A percentile compares a stretch with the other conserved stretches of the same genome.
phyloP scores from a whole-genome alignment of 2,329 filamentous ascomycete species.

The Dothideomycetes sp. region DNA sequence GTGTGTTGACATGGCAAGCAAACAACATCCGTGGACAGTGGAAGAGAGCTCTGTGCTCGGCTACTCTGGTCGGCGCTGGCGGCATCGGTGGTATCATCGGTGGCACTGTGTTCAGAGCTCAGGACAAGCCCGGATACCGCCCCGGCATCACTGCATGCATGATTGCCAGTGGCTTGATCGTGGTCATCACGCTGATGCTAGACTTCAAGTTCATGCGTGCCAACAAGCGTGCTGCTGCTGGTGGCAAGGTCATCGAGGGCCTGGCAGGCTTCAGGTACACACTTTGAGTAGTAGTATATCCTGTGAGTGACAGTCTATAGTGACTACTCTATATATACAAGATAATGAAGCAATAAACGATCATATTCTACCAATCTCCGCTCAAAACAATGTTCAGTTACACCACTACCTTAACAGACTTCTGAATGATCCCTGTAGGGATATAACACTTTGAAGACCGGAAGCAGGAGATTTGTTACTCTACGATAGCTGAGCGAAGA shows the following conservation, averaged over 20 bases:
- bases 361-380: no score
- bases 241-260: constrained; percentile 24
- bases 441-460: no score
- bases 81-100: constrained; percentile 62
- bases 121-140: constrained; percentile 21
- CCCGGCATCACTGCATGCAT: constrained; percentile 22
- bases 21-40: constrained; percentile 84
- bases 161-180: constrained; percentile 17
- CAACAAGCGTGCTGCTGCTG: constrained; percentile 22
- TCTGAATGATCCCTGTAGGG: no score
- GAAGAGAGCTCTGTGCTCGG: constrained; percentile 73
- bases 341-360: no score
- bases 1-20: constrained; percentile 67
- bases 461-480: no score
- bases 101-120: constrained; percentile 20
- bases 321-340: no score
- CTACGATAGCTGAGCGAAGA: no score
- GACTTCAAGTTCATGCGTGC: constrained; percentile 21
- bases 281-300: constrained; percentile 12
- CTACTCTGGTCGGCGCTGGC: constrained; percentile 64
- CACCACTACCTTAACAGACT: no score
- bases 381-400: no score
- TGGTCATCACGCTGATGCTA: constrained; percentile 19
- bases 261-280: constrained; percentile 25
- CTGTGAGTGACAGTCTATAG: no score